These are phyloP conservation scores for Bipolaris sorokiniana DNA, from an alignment of 2,329 filamentous ascomycete species.

Conservation along the genomic window DNA sequence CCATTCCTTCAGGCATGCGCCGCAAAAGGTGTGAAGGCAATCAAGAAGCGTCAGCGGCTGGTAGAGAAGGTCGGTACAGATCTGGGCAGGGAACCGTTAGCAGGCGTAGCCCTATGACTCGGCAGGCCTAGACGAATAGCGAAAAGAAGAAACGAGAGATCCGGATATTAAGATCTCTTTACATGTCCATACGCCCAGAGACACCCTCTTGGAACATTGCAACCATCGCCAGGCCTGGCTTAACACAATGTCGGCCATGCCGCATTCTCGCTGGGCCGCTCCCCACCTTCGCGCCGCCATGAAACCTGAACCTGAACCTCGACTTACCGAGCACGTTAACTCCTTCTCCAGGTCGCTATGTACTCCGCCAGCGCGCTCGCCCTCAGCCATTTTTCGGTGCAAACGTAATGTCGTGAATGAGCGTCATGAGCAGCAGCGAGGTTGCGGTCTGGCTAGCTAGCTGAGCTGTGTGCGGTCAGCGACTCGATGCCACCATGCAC, in stretches of 20 bases:
- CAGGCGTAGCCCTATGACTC: conserved; percentile 21
- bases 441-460: conserved; percentile 18
- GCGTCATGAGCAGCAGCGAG: conserved; percentile 12
- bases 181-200: background rate
- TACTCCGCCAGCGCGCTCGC: conserved; percentile 49
- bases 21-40: conserved; percentile 95
- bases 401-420: conserved; percentile 6
- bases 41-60: conserved; percentile 90
- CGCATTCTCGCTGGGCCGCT: background rate
- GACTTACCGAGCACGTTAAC: conserved; percentile 88
- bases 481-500: conserved; percentile 19
- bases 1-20: conserved; percentile 94
- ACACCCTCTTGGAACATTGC: too few relatives aligned
- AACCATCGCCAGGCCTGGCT: background rate
- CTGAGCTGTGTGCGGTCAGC: conserved; percentile 26
- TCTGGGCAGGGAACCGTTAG: conserved; percentile 61
- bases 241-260: background rate
- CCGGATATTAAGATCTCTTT: background rate
- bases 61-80: conserved; percentile 94
- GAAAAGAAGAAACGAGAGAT: conserved; percentile 1
- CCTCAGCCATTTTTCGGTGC: conserved; percentile 42
- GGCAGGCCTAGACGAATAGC: background rate
- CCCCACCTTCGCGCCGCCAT: conserved; percentile 11
- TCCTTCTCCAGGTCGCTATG: conserved; percentile 83
- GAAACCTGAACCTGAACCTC: conserved; percentile 19